Evolutionary conservation across 2,329 filamentous ascomycete genomes (phyloP).

Genomic region (Ophiostoma piceae): DNA sequence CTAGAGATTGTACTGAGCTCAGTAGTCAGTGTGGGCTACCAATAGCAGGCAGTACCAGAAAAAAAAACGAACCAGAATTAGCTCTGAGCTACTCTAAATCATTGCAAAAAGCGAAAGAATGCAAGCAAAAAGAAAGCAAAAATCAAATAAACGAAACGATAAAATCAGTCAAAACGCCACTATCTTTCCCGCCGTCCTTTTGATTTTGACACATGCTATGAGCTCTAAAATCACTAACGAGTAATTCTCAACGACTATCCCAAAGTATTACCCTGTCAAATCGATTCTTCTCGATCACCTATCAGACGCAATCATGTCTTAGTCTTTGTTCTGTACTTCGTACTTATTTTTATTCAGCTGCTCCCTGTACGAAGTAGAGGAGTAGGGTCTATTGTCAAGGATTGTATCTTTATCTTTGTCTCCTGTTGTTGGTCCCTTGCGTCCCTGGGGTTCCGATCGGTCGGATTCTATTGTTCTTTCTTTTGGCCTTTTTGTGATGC

Average conservation of each 20-base stretch:
- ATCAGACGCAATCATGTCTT: conserved; percentile 2
- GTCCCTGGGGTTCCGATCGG: neutral
- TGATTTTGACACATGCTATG: neutral
- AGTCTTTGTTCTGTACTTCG: neutral
- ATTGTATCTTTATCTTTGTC: neutral
- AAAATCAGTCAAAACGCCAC: neutral
- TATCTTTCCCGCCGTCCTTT: neutral
- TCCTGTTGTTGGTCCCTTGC: neutral
- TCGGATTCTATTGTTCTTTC: neutral
- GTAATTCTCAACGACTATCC: neutral
- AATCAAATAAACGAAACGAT: too few species aligned
- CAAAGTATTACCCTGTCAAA: neutral
- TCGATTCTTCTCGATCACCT: neutral
- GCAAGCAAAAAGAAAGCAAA: too few species aligned
- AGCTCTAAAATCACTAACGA: neutral
- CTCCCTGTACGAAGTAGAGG: neutral
- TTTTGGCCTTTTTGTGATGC: neutral
- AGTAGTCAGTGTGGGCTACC: neutral
- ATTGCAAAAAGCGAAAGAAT: neutral
- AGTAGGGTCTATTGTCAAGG: neutral
- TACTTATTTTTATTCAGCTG: too few species aligned
- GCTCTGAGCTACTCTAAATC: neutral
- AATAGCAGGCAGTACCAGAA: neutral
- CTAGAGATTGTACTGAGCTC: neutral
- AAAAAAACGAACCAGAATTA: neutral